Evolutionary conservation across 2,329 filamentous ascomycete genomes (phyloP).

Genomic region (Coleophoma crateriformis): DNA sequence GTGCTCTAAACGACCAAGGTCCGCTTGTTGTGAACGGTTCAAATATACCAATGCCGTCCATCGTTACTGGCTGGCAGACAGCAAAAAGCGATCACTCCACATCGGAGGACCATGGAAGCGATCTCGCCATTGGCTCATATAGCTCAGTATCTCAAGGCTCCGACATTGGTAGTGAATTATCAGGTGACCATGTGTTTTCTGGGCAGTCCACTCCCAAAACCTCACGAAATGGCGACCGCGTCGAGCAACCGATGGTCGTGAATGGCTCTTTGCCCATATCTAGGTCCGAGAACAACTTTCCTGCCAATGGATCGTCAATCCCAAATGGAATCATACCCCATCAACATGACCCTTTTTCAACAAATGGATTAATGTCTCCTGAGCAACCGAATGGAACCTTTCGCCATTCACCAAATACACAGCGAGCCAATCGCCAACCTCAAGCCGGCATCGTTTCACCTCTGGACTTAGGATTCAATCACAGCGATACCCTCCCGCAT

Average conservation of each 20-base stretch:
- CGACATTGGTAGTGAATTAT: slow-evolving; percentile 15
- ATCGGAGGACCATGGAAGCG: slow-evolving; percentile 18
- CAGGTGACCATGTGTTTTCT: slow-evolving; percentile 14
- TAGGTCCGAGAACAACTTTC: slow-evolving; percentile 3
- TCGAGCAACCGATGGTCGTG: slow-evolving; percentile 17
- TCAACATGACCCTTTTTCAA: background rate
- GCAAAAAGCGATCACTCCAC: slow-evolving; percentile 17
- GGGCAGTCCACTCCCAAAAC: slow-evolving; percentile 21
- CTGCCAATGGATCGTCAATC: background rate
- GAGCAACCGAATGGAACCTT: slow-evolving; percentile 14
- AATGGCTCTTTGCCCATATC: slow-evolving; percentile 17
- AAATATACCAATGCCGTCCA: slow-evolving; percentile 16
- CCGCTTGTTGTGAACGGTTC: slow-evolving; percentile 27
- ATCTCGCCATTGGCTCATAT: slow-evolving; percentile 16
- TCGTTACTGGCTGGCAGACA: slow-evolving; percentile 21
- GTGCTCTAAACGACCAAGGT: slow-evolving; percentile 18
- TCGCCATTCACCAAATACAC: slow-evolving; percentile 21
- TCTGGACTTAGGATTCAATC: slow-evolving; percentile 21
- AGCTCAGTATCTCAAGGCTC: slow-evolving; percentile 22
- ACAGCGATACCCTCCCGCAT: slow-evolving; percentile 26
- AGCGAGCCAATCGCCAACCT: slow-evolving; percentile 14
- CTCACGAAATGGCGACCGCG: slow-evolving; percentile 6
- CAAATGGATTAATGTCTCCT: slow-evolving; percentile 11
- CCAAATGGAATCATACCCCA: slow-evolving; percentile 7
- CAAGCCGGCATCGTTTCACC: slow-evolving; percentile 24